phyloP scores from a whole-genome alignment of 352 stramenopile genomes.

The Sclerospora graminicola region DNA sequence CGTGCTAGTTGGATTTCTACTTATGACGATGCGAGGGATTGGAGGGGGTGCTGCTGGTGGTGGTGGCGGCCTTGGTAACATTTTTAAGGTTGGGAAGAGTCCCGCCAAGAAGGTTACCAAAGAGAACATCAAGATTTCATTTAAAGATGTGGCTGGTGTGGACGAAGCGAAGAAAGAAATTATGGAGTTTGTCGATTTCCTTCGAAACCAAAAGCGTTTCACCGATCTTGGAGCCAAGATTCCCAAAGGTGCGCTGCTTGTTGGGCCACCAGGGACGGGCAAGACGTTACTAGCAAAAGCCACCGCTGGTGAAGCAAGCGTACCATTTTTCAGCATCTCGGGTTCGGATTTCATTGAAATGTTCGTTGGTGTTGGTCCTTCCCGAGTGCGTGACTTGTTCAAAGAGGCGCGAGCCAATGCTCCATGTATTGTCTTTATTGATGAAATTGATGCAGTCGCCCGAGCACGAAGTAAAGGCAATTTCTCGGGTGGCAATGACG shows the following conservation, averaged over 20 bases:
- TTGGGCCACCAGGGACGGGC: conserved; percentile 89
- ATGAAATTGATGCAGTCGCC: conserved; percentile 93
- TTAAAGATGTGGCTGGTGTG: conserved; percentile 91
- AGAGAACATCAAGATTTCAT: conserved; percentile 90
- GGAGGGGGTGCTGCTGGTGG: conserved; percentile 75
- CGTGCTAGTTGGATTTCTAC: conserved; percentile 88
- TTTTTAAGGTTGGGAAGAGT: conserved; percentile 92
- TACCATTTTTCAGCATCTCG: conserved; percentile 92
- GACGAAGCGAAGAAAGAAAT: conserved; percentile 91
- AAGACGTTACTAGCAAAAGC: conserved; percentile 92
- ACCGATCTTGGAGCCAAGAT: conserved; percentile 89
- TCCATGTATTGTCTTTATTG: conserved; percentile 97
- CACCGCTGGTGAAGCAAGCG: conserved; percentile 88
- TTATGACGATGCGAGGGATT: conserved; percentile 91
- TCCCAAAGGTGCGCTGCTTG: conserved; percentile 89
- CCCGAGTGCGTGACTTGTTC: conserved; percentile 91
- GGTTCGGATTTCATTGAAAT: conserved; percentile 97
- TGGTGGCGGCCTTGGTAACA: conserved; percentile 81
- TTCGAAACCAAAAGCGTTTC: conserved; percentile 88
- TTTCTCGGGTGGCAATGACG: conserved; percentile 92
- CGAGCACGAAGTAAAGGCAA: conserved; percentile 80
- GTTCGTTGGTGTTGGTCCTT: conserved; percentile 91
- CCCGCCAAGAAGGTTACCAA: conserved; percentile 97
- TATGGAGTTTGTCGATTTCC: conserved; percentile 92
- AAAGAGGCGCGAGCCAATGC: conserved; percentile 89